Base-by-base conservation (phyloP, 23 red algal species). In the Pyropia yezoensis region DNA sequence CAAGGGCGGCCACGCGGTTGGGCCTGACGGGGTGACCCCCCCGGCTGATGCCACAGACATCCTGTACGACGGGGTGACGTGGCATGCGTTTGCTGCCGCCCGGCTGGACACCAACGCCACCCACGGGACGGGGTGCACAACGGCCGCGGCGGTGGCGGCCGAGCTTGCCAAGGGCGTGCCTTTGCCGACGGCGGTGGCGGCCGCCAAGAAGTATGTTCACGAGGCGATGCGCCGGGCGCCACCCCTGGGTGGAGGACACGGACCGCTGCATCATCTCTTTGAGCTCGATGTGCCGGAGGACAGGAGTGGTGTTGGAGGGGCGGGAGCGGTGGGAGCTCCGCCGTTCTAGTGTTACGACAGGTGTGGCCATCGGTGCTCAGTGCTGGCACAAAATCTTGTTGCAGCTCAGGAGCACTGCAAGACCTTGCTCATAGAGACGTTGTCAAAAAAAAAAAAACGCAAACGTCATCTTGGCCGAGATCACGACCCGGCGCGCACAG, bases 41-140 rank as follows among this genome's bases (percentile, higher is more conserved):
- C 39, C 39, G 6, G 39, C 39, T 13, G 39, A 47, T 8, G 72
- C 76, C 50, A 83, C 74, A 2, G 94, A 98, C 62, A 56, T 96
- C 17, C 75, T 98, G 6, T 89, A 89, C 60, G 81, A 90, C 47
- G 79, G 71, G 9, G 29, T 63, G 33, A 65, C 57, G 14, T 89
- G 73, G 14, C 59, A 87, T 19, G 80, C 74, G 24, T 80, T 88
- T 29, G 54, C 20, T 29, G 62, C 50, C 33, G 69, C 94, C 23
- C 75, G 94, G 20, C 23, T 98, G 18, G 72, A 86, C 1, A 73
- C 94, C 47, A 39, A 50, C 24, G 87, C 79, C 66, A 98, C 85
- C 11, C 94, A 98, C 56, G 94, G 94, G 8, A 98, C 94, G 19
- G 94, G 94, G 13, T 98, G 94, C 49, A 98, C 94, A 29, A 63